Conservation (phyloP, 2,329 filamentous ascomycete species). For the Sporothrix schenckii region DNA sequence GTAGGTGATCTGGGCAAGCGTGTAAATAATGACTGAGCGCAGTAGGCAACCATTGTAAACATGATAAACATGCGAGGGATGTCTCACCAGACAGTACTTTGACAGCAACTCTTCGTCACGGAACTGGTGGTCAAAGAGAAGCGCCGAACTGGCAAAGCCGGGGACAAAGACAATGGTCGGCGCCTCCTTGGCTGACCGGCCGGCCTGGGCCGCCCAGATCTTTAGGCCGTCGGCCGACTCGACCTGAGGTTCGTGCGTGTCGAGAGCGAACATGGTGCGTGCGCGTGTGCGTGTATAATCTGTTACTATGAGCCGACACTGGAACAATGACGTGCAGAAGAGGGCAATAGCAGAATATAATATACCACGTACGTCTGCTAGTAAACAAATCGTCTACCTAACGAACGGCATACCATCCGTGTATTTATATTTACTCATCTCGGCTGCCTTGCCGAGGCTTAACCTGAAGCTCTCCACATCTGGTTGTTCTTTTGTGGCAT, state of each 20-base stretch:
- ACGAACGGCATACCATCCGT: not conserved
- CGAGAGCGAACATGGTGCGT: conserved; percentile 29
- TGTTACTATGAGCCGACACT: too few relatives aligned
- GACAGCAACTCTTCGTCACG: conserved; percentile 30
- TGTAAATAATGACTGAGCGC: not conserved
- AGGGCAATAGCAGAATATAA: not conserved
- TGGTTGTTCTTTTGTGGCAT: too few relatives aligned
- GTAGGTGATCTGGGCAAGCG: conserved; percentile 26
- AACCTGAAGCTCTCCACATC: not conserved
- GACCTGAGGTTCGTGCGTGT: conserved; percentile 22
- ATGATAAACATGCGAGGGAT: not conserved
- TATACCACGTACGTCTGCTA: too few relatives aligned
- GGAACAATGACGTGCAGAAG: not conserved
- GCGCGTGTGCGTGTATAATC: not conserved
- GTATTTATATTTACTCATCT: not conserved
- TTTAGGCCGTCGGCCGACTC: conserved; percentile 31
- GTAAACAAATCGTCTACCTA: not conserved
- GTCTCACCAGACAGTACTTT: conserved; percentile 28
- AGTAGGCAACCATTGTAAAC: not conserved
- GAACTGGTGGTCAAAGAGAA: conserved; percentile 33
- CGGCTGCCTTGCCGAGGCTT: not conserved
- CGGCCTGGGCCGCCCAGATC: conserved; percentile 33
- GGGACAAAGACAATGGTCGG: conserved; percentile 32
- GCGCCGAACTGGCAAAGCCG: conserved; percentile 30
- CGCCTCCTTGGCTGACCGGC: conserved; percentile 21